Conservation (phyloP, 2,329 filamentous ascomycete genomes). For the Colletotrichum cereale region DNA sequence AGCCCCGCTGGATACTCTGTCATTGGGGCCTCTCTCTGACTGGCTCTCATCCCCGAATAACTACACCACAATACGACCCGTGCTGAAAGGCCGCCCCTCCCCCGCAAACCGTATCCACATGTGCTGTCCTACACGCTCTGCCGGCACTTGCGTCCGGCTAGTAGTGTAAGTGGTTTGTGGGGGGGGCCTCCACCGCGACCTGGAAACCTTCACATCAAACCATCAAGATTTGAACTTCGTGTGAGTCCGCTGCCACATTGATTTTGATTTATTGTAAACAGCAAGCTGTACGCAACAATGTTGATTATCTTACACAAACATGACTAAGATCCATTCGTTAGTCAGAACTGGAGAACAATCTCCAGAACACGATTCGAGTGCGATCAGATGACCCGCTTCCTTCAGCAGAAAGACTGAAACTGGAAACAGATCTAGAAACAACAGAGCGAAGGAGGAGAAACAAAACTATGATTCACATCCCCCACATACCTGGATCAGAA, state of each 20-base stretch:
- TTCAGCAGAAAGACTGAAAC: neutral
- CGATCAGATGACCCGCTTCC: too few species aligned
- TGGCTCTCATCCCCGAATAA: neutral
- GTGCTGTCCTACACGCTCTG: neutral
- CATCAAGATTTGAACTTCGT: neutral
- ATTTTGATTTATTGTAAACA: too few species aligned
- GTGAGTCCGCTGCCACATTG: too few species aligned
- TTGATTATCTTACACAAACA: neutral
- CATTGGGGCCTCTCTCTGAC: too few species aligned
- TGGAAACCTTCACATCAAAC: neutral
- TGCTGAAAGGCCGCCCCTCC: neutral
- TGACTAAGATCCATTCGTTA: too few species aligned
- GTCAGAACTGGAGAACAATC: neutral
- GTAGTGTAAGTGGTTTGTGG: neutral
- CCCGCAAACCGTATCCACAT: neutral
- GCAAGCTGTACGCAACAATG: too few species aligned
- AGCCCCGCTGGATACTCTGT: neutral
- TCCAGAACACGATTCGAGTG: neutral
- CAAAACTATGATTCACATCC: too few species aligned
- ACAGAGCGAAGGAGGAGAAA: too few species aligned
- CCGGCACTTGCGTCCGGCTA: neutral
- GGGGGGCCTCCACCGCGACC: too few species aligned
- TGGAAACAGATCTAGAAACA: neutral
- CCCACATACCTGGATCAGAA: too few species aligned
- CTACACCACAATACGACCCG: neutral